A percentile compares a stretch with the other conserved stretches of the same genome.
Conservation (phyloP, 2,329 filamentous ascomycete genomes). For the Pseudopyrenochaeta lycopersici region DNA sequence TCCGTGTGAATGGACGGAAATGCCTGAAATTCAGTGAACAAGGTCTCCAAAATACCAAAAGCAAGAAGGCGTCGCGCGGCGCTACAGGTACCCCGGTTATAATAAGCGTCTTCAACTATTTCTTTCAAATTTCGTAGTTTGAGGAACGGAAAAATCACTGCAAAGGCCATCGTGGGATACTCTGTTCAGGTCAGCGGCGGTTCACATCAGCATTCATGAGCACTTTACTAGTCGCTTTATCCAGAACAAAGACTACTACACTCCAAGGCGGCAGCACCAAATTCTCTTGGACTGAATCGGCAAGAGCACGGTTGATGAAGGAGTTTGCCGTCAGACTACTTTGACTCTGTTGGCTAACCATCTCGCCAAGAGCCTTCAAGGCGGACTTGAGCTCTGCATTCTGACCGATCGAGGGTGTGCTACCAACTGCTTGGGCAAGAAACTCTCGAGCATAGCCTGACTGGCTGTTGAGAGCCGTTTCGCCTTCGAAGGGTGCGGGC, state of each 20-base stretch:
- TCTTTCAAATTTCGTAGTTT: conserved; percentile 36
- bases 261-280: conserved; percentile 45
- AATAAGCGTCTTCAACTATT: conserved; percentile 36
- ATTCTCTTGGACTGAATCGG: conserved; percentile 34
- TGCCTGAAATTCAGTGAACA: conserved; percentile 38
- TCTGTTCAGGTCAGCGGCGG: conserved; percentile 19
- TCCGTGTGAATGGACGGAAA: conserved; percentile 25
- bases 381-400: conserved; percentile 46
- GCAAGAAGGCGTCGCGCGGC: conserved; percentile 37
- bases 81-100: conserved; percentile 25
- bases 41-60: conserved; percentile 39
- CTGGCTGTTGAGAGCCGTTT: conserved; percentile 59
- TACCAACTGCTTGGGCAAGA: conserved; percentile 52
- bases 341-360: conserved; percentile 41
- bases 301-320: conserved; percentile 33
- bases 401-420: conserved; percentile 42
- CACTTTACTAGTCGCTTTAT: conserved; percentile 39
- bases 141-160: conserved; percentile 43
- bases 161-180: conserved; percentile 43
- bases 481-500: conserved; percentile 56
- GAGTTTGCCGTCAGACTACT: conserved; percentile 21
- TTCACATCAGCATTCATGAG: neutral
- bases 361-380: conserved; percentile 41
- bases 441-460: conserved; percentile 58
- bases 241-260: conserved; percentile 31